These are phyloP conservation scores for Leccinum barrowsii DNA, from an alignment of 768 basidiomycete genomes.

Conservation along the genomic window DNA sequence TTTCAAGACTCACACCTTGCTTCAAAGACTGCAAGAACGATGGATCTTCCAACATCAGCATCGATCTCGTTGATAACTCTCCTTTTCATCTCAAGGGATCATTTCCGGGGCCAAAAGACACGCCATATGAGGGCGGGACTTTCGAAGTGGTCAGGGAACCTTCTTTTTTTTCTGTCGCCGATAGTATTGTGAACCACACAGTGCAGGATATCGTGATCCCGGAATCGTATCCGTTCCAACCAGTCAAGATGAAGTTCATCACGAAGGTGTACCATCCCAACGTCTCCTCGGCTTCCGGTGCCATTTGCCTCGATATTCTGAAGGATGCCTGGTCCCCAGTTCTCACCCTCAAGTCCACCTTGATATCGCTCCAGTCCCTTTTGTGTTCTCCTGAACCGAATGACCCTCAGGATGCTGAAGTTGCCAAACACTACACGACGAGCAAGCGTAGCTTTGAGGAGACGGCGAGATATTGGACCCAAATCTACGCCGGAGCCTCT, in stretches of 20 bases:
- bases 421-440: slow-evolving; percentile 94
- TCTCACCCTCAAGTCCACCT: slow-evolving; percentile 90
- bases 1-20: slow-evolving; percentile 9
- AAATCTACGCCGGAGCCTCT: slow-evolving; percentile 83
- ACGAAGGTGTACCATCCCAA: slow-evolving; percentile 98
- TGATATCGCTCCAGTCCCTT: slow-evolving; percentile 91
- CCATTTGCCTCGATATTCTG: slow-evolving; percentile 86
- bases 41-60: slow-evolving; percentile 80
- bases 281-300: slow-evolving; percentile 88
- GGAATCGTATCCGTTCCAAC: slow-evolving; percentile 87
- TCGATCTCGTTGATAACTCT: slow-evolving; percentile 84
- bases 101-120: slow-evolving; percentile 88
- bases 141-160: slow-evolving; percentile 77
- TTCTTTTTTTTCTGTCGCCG: slow-evolving; percentile 4
- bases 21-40: slow-evolving; percentile 89
- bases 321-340: slow-evolving; percentile 95
- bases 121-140: slow-evolving; percentile 88
- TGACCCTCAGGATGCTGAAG: slow-evolving; percentile 97
- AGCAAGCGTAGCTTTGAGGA: slow-evolving; percentile 84
- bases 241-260: slow-evolving; percentile 98
- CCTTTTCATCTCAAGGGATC: slow-evolving; percentile 91
- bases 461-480: slow-evolving; percentile 92
- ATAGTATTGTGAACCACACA: slow-evolving; percentile 1
- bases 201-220: slow-evolving; percentile 87
- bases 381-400: slow-evolving; percentile 93